Percentiles rank a stretch among this genome's conserved stretches.
phyloP scores from a whole-genome alignment of 805 yeast species.

The Ogataea ganodermae region DNA sequence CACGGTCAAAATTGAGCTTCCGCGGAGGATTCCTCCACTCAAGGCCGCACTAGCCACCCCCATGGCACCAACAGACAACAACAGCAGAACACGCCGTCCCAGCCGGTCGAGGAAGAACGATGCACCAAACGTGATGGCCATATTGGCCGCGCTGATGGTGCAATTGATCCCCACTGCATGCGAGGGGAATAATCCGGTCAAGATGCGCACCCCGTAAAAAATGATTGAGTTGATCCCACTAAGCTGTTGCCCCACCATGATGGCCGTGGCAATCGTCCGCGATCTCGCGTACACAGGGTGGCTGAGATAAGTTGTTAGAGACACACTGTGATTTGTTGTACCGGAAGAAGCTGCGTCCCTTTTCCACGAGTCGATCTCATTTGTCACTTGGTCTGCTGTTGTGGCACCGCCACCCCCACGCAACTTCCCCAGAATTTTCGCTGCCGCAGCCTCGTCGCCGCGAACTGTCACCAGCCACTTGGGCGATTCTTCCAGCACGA shows the following conservation, averaged over 20 bases:
- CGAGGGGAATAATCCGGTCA: constrained; percentile 70
- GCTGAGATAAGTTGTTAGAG: constrained; percentile 48
- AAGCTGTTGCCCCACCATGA: constrained; percentile 84
- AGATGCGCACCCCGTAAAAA: constrained; percentile 87
- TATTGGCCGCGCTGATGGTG: constrained; percentile 72
- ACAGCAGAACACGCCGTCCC: constrained; percentile 75
- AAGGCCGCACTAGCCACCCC: constrained; percentile 62
- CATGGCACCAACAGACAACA: constrained; percentile 70
- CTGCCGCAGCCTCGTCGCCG: constrained; percentile 40
- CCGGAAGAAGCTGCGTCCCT: constrained; percentile 26
- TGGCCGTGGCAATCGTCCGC: constrained; percentile 63
- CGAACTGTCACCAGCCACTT: constrained; percentile 62
- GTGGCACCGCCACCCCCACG: constrained; percentile 20
- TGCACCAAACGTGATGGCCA: constrained; percentile 68
- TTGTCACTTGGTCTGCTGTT: constrained; percentile 7
- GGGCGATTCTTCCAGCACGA: constrained; percentile 72
- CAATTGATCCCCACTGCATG: constrained; percentile 74
- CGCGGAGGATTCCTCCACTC: constrained; percentile 61
- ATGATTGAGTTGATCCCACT: constrained; percentile 92
- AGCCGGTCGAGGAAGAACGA: constrained; percentile 73
- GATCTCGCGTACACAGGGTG: constrained; percentile 57
- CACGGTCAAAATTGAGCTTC: constrained; percentile 53
- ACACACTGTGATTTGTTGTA: constrained; percentile 20
- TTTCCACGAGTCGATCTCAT: constrained; percentile 36
- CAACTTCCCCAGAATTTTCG: constrained; percentile 40